phyloP scores from a whole-genome alignment of 495 filamentous ascomycete species.

The Aspergillus egyptiacus region DNA sequence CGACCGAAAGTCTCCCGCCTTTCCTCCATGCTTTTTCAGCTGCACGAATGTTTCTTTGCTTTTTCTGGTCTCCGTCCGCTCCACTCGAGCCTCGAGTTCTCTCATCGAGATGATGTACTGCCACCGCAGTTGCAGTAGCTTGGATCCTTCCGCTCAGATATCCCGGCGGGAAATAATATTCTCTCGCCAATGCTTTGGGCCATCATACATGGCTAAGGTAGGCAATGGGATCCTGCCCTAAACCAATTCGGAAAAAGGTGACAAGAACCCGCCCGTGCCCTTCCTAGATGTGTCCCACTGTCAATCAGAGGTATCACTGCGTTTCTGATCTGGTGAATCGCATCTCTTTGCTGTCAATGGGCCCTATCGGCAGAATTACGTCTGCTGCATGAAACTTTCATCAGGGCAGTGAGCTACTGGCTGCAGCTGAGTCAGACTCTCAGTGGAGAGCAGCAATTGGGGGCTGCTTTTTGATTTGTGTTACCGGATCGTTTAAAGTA shows the following conservation, averaged over 20 bases:
- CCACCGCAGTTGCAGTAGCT: constrained; percentile 5
- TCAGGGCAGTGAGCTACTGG: constrained; percentile 1
- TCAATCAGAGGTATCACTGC: constrained; percentile 2
- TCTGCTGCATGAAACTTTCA: constrained; percentile 5
- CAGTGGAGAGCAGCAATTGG: constrained; percentile 1
- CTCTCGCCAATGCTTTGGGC: neutral
- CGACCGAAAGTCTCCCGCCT: neutral
- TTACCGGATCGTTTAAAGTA: constrained; percentile 10
- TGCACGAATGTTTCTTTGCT: constrained; percentile 2
- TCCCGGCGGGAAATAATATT: neutral
- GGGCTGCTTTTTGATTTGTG: constrained; percentile 13
- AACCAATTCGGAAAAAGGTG: neutral
- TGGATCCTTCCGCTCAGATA: constrained; percentile 1
- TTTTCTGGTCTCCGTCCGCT: neutral
- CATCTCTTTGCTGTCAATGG: neutral
- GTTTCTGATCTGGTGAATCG: constrained; percentile 1
- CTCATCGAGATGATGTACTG: constrained; percentile 5
- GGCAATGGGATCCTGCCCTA: neutral
- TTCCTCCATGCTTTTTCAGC: neutral
- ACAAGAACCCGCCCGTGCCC: neutral
- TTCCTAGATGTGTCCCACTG: constrained; percentile 1
- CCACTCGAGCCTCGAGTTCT: neutral
- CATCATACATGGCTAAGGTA: neutral
- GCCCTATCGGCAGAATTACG: neutral
- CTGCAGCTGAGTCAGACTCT: neutral